Evolutionary conservation across 495 filamentous ascomycete genomes (phyloP), one percentile per base, ranked within the genome.

Genomic region (Podospora comata): DNA sequence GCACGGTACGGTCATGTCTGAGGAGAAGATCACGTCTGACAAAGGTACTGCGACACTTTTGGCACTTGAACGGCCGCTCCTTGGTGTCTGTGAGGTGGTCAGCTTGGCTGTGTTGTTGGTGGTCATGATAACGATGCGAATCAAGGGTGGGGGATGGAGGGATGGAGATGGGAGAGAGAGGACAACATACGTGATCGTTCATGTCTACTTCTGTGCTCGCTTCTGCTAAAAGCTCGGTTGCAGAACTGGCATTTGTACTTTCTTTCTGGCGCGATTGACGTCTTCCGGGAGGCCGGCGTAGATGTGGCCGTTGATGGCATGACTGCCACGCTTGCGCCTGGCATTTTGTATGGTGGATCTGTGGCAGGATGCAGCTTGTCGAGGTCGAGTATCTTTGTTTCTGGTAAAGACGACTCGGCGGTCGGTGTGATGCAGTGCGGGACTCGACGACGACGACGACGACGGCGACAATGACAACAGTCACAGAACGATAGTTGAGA

Each of bases 231-330:
- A 65, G 95, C 95, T 76, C 95, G 88, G 79, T 91, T 92, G 84
- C 95, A 99, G 81, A 97, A 99, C 85, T 96, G 92, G 82, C 95
- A 99, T 81, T 98, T 97, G 87, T 99, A 99, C 80, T 97, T 97
- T 84, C 94, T 92, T 83, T 97, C 94, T 57, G 94, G 75, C 32
- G 86, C 86, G 72, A 86, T 77, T 54, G 86, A 81, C 66, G 86
- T 77, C 77, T 88, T 89, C 72, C 87, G 79, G 74, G 82, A 83
- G 44, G 85, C 84, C 68, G 90, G 84, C 68, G 86, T 82, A 74
- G 88, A 87, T 76, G 86, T 75, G 68, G 85, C 80, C 71, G 86
- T 76, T 59, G 85, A 79, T 63, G 85, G 80, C 70, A 84, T 81
- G 68, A 84, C 81, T 72, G 86, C 86, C 79, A 87, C 87, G 81